phyloP scores from a whole-genome alignment of 2,329 filamentous ascomycete species.

The Blumeria hordei region DNA sequence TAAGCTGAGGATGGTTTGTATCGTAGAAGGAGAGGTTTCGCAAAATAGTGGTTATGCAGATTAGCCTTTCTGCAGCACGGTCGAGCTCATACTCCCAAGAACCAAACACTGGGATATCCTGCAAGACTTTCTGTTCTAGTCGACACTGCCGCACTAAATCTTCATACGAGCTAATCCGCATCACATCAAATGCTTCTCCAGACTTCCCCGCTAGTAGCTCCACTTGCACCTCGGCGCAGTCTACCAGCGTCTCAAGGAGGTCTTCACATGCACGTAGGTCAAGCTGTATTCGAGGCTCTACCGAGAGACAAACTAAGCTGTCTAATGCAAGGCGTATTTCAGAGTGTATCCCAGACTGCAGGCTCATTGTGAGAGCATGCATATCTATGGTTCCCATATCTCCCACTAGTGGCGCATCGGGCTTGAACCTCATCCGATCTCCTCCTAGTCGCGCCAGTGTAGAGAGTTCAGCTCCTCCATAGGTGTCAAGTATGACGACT shows the following conservation, averaged over 20 bases:
- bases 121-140: constrained; percentile 45
- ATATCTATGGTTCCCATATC: constrained; percentile 82
- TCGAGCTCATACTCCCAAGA: constrained; percentile 61
- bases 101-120: constrained; percentile 50
- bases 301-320: constrained; percentile 43
- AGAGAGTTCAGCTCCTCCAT: constrained; percentile 49
- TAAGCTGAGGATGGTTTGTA: constrained; percentile 52
- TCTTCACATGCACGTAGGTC: constrained; percentile 61
- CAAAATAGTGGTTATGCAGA: constrained; percentile 78
- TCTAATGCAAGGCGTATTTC: constrained; percentile 84
- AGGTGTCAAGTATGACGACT: constrained; percentile 28
- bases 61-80: constrained; percentile 60
- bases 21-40: constrained; percentile 76
- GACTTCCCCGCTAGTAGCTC: constrained; percentile 68
- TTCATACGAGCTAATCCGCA: constrained; percentile 66
- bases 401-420: constrained; percentile 46
- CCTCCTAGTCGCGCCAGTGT: constrained; percentile 31
- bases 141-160: constrained; percentile 63
- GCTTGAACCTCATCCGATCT: constrained; percentile 43
- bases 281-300: constrained; percentile 34
- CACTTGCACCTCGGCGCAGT: constrained; percentile 75
- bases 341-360: constrained; percentile 71
- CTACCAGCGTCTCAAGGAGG: constrained; percentile 63
- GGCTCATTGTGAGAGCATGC: constrained; percentile 63
- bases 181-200: constrained; percentile 64